A percentile compares a stretch with the other conserved stretches of the same genome.
These are phyloP conservation scores for Solanum pennellii DNA, from an alignment of 257 asterid genomes.

Conservation along the genomic window DNA sequence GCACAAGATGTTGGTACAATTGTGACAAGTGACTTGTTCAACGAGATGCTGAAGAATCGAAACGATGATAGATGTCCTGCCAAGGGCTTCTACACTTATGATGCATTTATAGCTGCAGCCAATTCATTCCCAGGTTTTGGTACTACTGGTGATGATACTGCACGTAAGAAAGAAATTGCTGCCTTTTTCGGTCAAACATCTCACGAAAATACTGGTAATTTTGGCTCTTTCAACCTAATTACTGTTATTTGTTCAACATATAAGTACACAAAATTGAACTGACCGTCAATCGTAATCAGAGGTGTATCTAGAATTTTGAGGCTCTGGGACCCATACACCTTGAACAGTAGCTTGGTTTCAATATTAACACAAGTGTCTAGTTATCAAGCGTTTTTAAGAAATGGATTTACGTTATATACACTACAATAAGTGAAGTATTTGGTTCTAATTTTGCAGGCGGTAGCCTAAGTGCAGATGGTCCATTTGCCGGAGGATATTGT, in stretches of 20 bases:
- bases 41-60: slow-evolving; percentile 9
- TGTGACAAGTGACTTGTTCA: neutral
- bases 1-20: neutral
- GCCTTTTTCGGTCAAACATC: slow-evolving; percentile 27
- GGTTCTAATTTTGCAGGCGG: slow-evolving; percentile 1
- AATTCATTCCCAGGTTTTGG: slow-evolving; percentile 17
- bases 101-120: slow-evolving; percentile 21
- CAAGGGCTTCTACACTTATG: slow-evolving; percentile 18
- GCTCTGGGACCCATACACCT: neutral
- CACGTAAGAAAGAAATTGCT: slow-evolving; percentile 15
- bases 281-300: too few relatives aligned
- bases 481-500: slow-evolving; percentile 19
- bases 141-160: slow-evolving; percentile 13
- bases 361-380: too few relatives aligned
- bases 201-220: slow-evolving; percentile 19
- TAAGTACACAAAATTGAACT: too few relatives aligned
- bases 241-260: too few relatives aligned
- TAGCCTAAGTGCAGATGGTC: slow-evolving; percentile 1
- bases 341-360: neutral
- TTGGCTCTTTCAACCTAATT: too few relatives aligned
- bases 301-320: neutral
- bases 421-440: neutral
- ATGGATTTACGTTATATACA: too few relatives aligned
- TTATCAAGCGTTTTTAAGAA: neutral
- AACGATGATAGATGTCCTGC: slow-evolving; percentile 10